Percentiles rank a stretch among this genome's conserved stretches.
phyloP scores from a whole-genome alignment of 352 stramenopile genomes.

The Lagenidium giganteum region DNA sequence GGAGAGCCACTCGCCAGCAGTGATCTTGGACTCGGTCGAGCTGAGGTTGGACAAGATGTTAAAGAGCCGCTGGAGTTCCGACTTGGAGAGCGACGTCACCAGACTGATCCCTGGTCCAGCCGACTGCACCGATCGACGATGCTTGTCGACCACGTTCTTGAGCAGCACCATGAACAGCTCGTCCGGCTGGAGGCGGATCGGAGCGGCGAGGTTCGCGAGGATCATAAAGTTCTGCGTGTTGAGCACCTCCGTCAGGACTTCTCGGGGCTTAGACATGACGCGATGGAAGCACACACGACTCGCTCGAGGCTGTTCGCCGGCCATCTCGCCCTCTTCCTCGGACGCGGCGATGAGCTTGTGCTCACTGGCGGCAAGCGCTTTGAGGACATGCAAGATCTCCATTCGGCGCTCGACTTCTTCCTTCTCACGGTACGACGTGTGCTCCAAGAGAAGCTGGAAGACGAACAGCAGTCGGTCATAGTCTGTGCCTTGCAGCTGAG shows the following conservation, averaged over 20 bases:
- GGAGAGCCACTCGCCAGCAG: conserved; percentile 21
- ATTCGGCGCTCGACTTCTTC: conserved; percentile 59
- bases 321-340: background rate
- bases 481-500: conserved; percentile 42
- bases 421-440: conserved; percentile 44
- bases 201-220: conserved; percentile 38
- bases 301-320: background rate
- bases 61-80: conserved; percentile 20
- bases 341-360: background rate
- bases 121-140: background rate
- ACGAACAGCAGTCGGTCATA: conserved; percentile 74
- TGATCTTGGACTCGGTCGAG: conserved; percentile 17
- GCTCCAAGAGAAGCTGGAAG: conserved; percentile 60
- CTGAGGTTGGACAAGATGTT: conserved; percentile 17
- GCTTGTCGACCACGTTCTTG: conserved; percentile 50
- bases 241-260: conserved; percentile 43
- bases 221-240: conserved; percentile 41
- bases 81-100: conserved; percentile 6
- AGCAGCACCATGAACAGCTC: conserved; percentile 72
- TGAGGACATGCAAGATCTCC: conserved; percentile 52
- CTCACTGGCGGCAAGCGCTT: conserved; percentile 18
- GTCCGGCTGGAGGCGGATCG: conserved; percentile 57
- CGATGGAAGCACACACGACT: conserved; percentile 48
- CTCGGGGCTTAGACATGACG: conserved; percentile 49
- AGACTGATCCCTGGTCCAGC: background rate